Evolutionary conservation across 768 basidiomycete species (phyloP), one percentile per base, ranked within the genome.

Genomic region (Wakefieldia striispora): DNA sequence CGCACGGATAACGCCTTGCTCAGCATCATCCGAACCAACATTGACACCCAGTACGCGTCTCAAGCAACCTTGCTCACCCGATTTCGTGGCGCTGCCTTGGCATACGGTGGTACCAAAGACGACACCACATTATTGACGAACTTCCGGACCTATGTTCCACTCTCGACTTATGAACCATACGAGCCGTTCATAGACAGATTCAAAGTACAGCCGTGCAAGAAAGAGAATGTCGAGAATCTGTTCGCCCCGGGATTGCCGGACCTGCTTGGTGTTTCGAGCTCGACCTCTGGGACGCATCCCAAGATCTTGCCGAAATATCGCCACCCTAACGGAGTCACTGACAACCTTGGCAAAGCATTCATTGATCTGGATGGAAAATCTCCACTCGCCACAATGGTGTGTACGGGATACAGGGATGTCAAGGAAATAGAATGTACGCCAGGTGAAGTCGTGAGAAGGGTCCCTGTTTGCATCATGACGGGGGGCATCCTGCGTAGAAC

Each of bases 181-280:
- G 26, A 50, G 29, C 55, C 57, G 1, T 56, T 47, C 42, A 36
- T 48, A 10, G 21, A 20, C 4, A 52, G 26, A 36, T 53, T 58
- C 16, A 14, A 57, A 7, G 45, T 33, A 7, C 4, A 2, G 1
- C 51, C 39, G 17, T 58, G 55, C 43, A 53, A 45, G 33, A 51
- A 53, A 10, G 29, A 29, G 11, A 38, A 53, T 4, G 45, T 58
- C 11, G 29, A 47, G 21, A 35, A 58, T 40, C 45, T 58, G 33
- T 48, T 58, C 16, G 41, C 55, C 6, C 57, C 55, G 2, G 55
- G 55, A 10, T 26, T 58, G 3, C 57, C 57, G 6, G 26, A 31
- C 36, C 10, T 16, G 33, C 12, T 58, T 1, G 45, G 35, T 3
- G 12, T 38, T 23, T 50, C 57, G 0, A 58, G 55, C 17, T 26